Evolutionary conservation across 257 asterid genomes (phyloP).

Genomic region (Gentiana straminea): DNA sequence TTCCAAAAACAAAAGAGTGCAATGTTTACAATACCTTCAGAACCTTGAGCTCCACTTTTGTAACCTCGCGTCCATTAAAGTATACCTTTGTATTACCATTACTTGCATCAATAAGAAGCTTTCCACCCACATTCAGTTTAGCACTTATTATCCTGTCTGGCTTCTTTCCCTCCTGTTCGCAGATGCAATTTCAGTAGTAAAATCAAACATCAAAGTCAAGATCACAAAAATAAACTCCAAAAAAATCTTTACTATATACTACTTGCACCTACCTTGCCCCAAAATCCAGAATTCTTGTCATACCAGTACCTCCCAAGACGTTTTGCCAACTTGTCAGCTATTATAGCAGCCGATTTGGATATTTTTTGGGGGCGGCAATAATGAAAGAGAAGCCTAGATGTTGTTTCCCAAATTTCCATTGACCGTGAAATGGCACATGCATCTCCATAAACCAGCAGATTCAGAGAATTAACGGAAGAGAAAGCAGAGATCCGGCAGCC

Average conservation of each 20-base stretch:
- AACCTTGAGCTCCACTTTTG: constrained; percentile 53
- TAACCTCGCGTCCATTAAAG: constrained; percentile 67
- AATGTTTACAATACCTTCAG: constrained; percentile 38
- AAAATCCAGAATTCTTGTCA: constrained; percentile 67
- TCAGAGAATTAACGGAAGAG: no score
- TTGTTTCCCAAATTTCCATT: no score
- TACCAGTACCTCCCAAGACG: constrained; percentile 75
- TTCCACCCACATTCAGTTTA: constrained; percentile 49
- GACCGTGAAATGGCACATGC: no score
- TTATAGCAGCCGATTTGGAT: no score
- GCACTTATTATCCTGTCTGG: constrained; percentile 46
- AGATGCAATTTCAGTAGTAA: constrained; percentile 8
- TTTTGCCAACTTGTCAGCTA: no score
- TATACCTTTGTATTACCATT: constrained; percentile 48
- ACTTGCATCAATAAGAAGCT: constrained; percentile 53
- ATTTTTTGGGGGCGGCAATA: no score
- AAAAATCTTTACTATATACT: not conserved
- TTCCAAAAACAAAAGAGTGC: no score
- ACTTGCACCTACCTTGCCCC: constrained; percentile 57
- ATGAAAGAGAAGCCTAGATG: no score
- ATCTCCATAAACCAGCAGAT: no score
- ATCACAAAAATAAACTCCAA: not conserved
- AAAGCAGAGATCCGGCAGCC: no score
- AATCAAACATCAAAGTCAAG: constrained; percentile 1
- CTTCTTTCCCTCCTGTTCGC: constrained; percentile 59